These are phyloP conservation scores for Acanthochlamys bracteata DNA, from an alignment of 106 monocot species.

Conservation along the genomic window DNA sequence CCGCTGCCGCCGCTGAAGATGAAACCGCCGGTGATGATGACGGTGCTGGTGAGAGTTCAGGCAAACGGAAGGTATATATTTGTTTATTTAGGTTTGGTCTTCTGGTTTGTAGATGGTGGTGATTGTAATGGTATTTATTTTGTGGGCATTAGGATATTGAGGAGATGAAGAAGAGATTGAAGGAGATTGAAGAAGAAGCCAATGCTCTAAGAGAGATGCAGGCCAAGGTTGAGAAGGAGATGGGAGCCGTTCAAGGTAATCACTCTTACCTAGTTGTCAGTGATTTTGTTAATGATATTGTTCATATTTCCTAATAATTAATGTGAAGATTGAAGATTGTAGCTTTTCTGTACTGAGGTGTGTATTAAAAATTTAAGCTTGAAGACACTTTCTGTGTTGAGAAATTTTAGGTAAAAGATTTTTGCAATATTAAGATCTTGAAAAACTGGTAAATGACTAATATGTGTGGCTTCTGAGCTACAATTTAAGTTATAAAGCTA, in stretches of 20 bases:
- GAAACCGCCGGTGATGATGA: slow-evolving; percentile 5
- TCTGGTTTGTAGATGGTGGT: neutral
- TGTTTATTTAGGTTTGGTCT: neutral
- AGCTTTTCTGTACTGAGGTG: too few species aligned
- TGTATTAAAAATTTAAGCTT: too few species aligned
- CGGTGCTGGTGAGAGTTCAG: neutral
- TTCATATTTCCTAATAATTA: too few species aligned
- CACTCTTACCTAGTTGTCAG: too few species aligned
- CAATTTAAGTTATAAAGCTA: too few species aligned
- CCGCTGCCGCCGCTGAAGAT: slow-evolving; percentile 2
- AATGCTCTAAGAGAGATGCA: slow-evolving; percentile 65
- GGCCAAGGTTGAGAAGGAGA: slow-evolving; percentile 74
- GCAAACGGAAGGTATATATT: slow-evolving; percentile 7
- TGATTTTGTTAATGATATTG: too few species aligned
- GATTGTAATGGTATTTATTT: neutral
- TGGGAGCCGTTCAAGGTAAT: slow-evolving; percentile 52
- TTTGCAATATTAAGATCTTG: too few species aligned
- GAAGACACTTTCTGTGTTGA: too few species aligned
- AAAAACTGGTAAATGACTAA: too few species aligned
- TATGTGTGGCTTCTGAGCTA: too few species aligned
- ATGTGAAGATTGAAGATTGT: too few species aligned
- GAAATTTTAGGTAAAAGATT: too few species aligned
- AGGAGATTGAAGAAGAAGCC: slow-evolving; percentile 74
- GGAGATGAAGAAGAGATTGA: slow-evolving; percentile 54
- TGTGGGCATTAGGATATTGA: slow-evolving; percentile 25